phyloP scores from a whole-genome alignment of 257 asterid species.

The Fraxinus americana region DNA sequence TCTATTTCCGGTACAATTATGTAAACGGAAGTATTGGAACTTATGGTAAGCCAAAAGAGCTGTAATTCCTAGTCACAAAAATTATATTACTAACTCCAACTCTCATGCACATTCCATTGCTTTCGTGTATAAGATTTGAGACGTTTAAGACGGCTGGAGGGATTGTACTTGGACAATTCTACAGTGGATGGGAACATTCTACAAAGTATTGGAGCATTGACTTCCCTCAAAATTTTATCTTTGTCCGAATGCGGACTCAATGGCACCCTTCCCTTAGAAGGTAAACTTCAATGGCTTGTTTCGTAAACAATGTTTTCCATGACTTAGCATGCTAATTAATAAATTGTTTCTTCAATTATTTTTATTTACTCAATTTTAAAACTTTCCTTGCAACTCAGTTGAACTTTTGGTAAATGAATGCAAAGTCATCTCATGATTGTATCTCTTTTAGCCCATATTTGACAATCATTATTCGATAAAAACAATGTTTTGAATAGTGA shows the following conservation, averaged over 20 bases:
- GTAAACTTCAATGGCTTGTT: not conserved
- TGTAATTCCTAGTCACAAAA: not conserved
- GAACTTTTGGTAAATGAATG: not conserved
- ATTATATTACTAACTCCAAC: no score
- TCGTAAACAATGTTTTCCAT: not conserved
- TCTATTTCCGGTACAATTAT: no score
- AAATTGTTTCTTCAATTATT: no score
- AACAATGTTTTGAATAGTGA: no score
- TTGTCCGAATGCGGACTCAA: not conserved
- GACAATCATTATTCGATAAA: no score
- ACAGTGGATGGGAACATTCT: not conserved
- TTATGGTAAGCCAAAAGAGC: not conserved
- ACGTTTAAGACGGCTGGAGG: not conserved
- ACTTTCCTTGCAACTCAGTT: no score
- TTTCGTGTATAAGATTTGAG: not conserved
- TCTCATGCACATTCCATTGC: not conserved
- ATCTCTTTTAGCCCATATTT: no score
- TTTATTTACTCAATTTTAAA: no score
- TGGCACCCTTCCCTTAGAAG: not conserved
- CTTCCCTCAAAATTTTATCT: not conserved
- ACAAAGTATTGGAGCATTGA: not conserved
- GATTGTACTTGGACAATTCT: not conserved
- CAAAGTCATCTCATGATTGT: no score
- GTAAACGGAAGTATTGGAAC: not conserved
- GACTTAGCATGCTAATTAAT: not conserved